phyloP scores from a whole-genome alignment of 2,329 filamentous ascomycete species.

The Diaporthe capsici region DNA sequence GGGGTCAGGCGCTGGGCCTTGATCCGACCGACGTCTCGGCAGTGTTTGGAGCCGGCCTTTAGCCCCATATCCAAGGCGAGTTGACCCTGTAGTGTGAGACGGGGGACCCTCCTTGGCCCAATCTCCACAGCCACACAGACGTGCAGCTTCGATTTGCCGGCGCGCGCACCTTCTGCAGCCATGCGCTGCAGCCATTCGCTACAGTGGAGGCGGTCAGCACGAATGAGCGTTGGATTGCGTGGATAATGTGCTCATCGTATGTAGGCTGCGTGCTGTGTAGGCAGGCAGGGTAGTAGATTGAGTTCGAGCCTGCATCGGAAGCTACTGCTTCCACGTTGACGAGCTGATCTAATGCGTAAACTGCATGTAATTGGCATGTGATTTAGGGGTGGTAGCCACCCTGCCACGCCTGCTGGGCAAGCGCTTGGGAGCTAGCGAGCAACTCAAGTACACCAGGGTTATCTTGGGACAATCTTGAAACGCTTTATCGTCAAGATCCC shows the following conservation, averaged over 20 bases:
- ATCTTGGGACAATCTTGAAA: conserved; percentile 40
- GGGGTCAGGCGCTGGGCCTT: neutral
- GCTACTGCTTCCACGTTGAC: conserved; percentile 25
- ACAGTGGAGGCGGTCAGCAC: conserved; percentile 15
- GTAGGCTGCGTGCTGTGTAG: neutral
- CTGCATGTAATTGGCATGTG: conserved; percentile 33
- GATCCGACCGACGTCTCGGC: conserved; percentile 29
- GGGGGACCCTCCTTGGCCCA: conserved; percentile 15
- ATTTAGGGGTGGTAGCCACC: conserved; percentile 22
- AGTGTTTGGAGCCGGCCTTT: conserved; percentile 28
- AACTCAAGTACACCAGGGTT: conserved; percentile 6
- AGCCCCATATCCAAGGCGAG: neutral
- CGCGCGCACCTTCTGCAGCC: neutral
- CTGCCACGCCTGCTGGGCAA: neutral
- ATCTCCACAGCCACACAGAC: conserved; percentile 27
- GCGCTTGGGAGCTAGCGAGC: neutral
- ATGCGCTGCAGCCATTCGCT: neutral
- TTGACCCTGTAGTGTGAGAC: conserved; percentile 26
- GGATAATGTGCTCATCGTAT: conserved; percentile 22
- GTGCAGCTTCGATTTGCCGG: conserved; percentile 5
- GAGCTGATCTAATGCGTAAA: neutral
- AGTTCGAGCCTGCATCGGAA: conserved; percentile 35
- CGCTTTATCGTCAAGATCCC: conserved; percentile 22
- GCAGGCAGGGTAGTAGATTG: neutral
- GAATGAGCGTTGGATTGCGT: conserved; percentile 1